Percentiles rank a stretch among this genome's conserved stretches.
These are phyloP conservation scores for Globisporangium viniferum DNA, from an alignment of 352 stramenopile genomes.

Conservation along the genomic window DNA sequence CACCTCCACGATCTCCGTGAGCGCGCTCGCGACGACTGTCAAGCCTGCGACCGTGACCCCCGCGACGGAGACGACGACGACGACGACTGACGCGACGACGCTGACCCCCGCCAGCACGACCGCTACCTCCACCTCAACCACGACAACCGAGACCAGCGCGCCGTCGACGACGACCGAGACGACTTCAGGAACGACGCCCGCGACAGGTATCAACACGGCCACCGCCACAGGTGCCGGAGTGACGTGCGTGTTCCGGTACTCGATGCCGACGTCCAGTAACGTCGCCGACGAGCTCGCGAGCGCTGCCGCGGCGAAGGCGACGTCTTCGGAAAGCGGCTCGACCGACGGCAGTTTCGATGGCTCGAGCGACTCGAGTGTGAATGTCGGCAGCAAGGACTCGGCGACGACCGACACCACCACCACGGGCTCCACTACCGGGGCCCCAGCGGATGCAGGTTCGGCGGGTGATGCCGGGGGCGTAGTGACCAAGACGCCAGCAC, in stretches of 20 bases:
- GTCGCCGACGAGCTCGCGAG: constrained; percentile 31
- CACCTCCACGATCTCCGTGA: constrained; percentile 2
- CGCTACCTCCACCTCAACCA: not conserved
- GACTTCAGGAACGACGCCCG: not conserved
- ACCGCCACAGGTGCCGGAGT: constrained; percentile 17
- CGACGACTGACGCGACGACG: constrained; percentile 4
- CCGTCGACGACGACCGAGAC: not conserved
- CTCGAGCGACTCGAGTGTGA: constrained; percentile 16
- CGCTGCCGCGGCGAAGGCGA: constrained; percentile 4
- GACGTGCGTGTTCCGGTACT: constrained; percentile 54
- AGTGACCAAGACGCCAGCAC: constrained; percentile 23
- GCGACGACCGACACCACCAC: constrained; percentile 16
- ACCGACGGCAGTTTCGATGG: constrained; percentile 22
- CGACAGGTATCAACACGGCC: constrained; percentile 15
- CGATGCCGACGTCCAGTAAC: constrained; percentile 51
- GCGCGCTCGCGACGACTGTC: constrained; percentile 12
- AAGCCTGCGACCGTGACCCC: not conserved
- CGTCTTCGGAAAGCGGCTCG: constrained; percentile 14
- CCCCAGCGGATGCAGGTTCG: constrained; percentile 8
- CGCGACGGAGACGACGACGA: not conserved
- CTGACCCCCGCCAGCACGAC: not conserved
- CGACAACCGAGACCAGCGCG: constrained; percentile 5
- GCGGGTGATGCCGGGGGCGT: constrained; percentile 8
- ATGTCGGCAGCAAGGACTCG: constrained; percentile 16
- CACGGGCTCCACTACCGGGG: not conserved